Evolutionary conservation across 495 filamentous ascomycete species (phyloP).

Genomic region (Bathelium albidoporum): DNA sequence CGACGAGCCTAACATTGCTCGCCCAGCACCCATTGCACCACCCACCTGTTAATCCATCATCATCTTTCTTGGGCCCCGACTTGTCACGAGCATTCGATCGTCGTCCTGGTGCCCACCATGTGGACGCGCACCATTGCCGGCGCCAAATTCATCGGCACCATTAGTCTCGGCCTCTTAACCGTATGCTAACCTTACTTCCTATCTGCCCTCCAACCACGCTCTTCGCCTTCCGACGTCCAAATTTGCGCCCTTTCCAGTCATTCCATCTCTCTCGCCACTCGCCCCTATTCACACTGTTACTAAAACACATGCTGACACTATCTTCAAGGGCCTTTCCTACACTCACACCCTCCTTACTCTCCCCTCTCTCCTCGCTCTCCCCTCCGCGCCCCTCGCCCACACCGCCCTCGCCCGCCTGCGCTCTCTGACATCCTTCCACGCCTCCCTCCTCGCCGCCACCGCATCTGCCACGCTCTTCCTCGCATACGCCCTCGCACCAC

Average conservation of each 20-base stretch:
- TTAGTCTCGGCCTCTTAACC: slow-evolving; percentile 76
- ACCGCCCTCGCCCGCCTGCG: slow-evolving; percentile 55
- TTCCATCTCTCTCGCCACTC: too few relatives aligned
- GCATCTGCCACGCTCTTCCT: slow-evolving; percentile 55
- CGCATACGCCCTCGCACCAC: slow-evolving; percentile 63
- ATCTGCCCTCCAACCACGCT: slow-evolving; percentile 9
- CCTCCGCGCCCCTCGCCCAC: slow-evolving; percentile 55
- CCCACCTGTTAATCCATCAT: not conserved
- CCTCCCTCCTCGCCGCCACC: slow-evolving; percentile 50
- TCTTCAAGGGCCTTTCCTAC: slow-evolving; percentile 67
- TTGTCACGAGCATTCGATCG: not conserved
- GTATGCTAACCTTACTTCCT: slow-evolving; percentile 39
- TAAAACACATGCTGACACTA: too few relatives aligned
- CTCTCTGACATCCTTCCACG: slow-evolving; percentile 46
- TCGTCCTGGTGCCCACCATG: slow-evolving; percentile 43
- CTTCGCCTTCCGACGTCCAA: not conserved
- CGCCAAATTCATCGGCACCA: slow-evolving; percentile 81
- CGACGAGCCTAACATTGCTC: not conserved
- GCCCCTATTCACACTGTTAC: too few relatives aligned
- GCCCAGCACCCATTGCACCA: not conserved
- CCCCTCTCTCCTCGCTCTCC: slow-evolving; percentile 66
- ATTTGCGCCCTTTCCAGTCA: too few relatives aligned
- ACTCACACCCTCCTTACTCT: slow-evolving; percentile 61
- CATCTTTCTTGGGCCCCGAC: not conserved
- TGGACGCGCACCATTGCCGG: slow-evolving; percentile 56